phyloP scores from a whole-genome alignment of 495 filamentous ascomycete species.

The Chaetomium tenue region DNA sequence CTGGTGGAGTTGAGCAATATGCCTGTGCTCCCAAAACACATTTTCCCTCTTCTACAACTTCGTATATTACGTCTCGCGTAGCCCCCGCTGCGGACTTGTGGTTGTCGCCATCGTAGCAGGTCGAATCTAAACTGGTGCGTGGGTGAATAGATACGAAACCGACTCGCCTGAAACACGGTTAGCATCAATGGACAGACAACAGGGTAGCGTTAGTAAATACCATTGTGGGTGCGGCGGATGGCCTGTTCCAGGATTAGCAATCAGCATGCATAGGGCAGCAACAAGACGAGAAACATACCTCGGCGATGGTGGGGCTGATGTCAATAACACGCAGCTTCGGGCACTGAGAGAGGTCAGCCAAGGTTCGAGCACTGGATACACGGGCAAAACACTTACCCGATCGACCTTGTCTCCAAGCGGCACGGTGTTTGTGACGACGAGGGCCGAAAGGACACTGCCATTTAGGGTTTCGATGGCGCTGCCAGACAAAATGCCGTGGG shows the following conservation, averaged over 20 bases:
- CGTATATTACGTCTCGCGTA: not conserved
- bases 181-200: constrained; percentile 22
- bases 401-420: constrained; percentile 74
- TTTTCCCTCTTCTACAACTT: not conserved
- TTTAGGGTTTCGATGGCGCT: constrained; percentile 90
- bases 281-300: constrained; percentile 42
- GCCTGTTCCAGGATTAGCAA: constrained; percentile 50
- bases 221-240: constrained; percentile 91
- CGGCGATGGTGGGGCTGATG: constrained; percentile 73
- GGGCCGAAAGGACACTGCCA: constrained; percentile 67
- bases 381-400: constrained; percentile 26
- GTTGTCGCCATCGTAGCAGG: not conserved
- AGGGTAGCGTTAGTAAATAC: constrained; percentile 49
- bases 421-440: constrained; percentile 98
- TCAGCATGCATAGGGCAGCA: constrained; percentile 27
- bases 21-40: not conserved
- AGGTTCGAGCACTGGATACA: not conserved
- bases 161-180: constrained; percentile 45
- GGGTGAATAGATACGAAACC: constrained; percentile 91
- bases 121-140: constrained; percentile 60
- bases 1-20: not conserved
- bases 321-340: constrained; percentile 85
- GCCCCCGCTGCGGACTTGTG: not conserved
- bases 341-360: constrained; percentile 47
- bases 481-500: constrained; percentile 90